phyloP scores from a whole-genome alignment of 768 basidiomycete species.

The Polyporus arcularius region DNA sequence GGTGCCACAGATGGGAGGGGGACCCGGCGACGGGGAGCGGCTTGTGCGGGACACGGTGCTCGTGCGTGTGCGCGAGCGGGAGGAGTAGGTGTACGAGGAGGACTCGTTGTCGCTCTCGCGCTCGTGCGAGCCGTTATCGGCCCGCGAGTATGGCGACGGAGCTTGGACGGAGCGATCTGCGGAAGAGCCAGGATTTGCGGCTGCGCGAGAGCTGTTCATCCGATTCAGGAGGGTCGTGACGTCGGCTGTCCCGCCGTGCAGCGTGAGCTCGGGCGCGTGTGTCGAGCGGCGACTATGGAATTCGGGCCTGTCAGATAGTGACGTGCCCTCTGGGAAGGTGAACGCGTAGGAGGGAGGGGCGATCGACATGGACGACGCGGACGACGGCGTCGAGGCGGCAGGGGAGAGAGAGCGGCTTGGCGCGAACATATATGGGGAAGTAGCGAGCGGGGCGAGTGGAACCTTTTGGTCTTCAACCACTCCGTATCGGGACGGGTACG shows the following conservation, averaged over 20 bases:
- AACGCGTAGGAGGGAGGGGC: constrained; percentile 71
- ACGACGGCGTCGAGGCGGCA: constrained; percentile 60
- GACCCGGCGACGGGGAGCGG: constrained; percentile 48
- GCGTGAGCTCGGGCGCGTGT: constrained; percentile 61
- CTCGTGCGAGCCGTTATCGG: constrained; percentile 50
- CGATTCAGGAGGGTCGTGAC: constrained; percentile 53
- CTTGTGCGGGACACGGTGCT: constrained; percentile 40
- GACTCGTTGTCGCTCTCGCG: constrained; percentile 47
- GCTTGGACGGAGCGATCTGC: constrained; percentile 42
- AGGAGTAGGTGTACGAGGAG: constrained; percentile 35
- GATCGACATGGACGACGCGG: constrained; percentile 52
- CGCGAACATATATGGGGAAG: constrained; percentile 57
- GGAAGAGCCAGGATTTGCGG: constrained; percentile 43
- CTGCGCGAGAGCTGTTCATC: constrained; percentile 27
- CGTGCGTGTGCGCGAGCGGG: constrained; percentile 37
- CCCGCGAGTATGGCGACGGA: constrained; percentile 45
- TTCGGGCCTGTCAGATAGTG: constrained; percentile 58
- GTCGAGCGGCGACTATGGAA: constrained; percentile 66
- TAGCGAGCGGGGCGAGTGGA: constrained; percentile 50
- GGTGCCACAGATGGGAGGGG: constrained; percentile 67
- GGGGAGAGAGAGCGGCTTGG: constrained; percentile 75
- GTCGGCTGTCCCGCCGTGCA: constrained; percentile 76
- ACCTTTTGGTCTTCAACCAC: constrained; percentile 59
- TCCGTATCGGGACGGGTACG: constrained; percentile 46
- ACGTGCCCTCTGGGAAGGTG: constrained; percentile 55